phyloP scores from a whole-genome alignment of 257 asterid species.

The Galeopsis tetrahit region DNA sequence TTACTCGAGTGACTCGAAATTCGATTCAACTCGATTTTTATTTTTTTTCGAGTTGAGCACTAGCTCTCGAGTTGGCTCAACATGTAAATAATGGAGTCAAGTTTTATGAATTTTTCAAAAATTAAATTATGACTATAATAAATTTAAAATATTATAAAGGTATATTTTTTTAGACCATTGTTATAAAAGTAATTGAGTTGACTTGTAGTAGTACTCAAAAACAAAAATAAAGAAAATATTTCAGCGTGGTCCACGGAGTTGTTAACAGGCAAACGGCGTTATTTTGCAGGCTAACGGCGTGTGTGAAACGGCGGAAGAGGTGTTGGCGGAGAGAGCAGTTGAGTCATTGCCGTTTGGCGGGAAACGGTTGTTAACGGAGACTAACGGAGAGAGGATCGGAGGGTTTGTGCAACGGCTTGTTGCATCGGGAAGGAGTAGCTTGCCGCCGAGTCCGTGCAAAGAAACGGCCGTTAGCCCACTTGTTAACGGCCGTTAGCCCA shows the following conservation, averaged over 20 bases:
- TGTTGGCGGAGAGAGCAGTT: slow-evolving; percentile 70
- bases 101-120: background rate
- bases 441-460: slow-evolving; percentile 97
- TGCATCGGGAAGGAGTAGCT: slow-evolving; percentile 71
- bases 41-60: too few species aligned
- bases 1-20: too few species aligned
- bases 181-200: background rate
- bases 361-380: slow-evolving; percentile 85
- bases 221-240: too few species aligned
- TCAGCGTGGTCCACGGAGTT: background rate
- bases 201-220: background rate
- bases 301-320: slow-evolving; percentile 42
- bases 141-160: too few species aligned
- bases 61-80: too few species aligned
- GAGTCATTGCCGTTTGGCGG: slow-evolving; percentile 91
- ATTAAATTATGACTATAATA: too few species aligned
- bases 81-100: background rate
- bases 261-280: slow-evolving; percentile 26
- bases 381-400: slow-evolving; percentile 73
- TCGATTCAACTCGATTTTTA: too few species aligned
- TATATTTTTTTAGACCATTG: too few species aligned
- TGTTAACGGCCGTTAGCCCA: slow-evolving; percentile 75
- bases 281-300: slow-evolving; percentile 66
- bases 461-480: slow-evolving; percentile 82
- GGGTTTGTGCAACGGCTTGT: slow-evolving; percentile 83